These are phyloP conservation scores for Magnolia officinalis DNA, from an alignment of 164 flowering plant genomes.

Conservation along the genomic window DNA sequence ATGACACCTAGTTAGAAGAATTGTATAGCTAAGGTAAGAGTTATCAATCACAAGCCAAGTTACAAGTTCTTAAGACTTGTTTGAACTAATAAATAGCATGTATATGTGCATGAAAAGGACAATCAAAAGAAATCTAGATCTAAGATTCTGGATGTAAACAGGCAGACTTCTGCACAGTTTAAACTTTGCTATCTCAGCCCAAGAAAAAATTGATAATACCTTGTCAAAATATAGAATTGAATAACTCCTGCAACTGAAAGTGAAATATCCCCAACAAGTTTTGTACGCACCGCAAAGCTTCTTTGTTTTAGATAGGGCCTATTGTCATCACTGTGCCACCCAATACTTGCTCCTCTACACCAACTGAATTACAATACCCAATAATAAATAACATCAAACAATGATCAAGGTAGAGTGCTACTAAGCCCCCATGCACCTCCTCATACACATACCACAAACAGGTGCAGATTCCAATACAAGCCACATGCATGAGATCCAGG, in stretches of 20 bases:
- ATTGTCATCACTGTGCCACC: conserved; percentile 99
- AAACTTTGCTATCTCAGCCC: not conserved
- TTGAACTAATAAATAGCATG: no score
- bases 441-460: not conserved
- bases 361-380: conserved; percentile 47
- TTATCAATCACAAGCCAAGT: no score
- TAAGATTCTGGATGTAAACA: no score
- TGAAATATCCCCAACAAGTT: not conserved
- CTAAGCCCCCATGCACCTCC: not conserved
- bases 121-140: no score
- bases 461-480: not conserved
- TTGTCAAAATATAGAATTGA: not conserved
- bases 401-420: not conserved
- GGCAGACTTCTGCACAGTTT: no score
- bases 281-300: conserved; percentile 60
- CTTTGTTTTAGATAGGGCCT: conserved; percentile 86
- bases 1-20: no score
- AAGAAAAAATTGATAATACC: no score
- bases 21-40: no score
- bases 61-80: no score
- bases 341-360: conserved; percentile 87
- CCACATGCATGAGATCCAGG: no score
- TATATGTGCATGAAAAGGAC: no score
- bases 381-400: not conserved
- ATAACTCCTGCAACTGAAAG: not conserved